These are phyloP conservation scores for Annona squamosa DNA, from an alignment of 164 flowering plant species.

Conservation along the genomic window DNA sequence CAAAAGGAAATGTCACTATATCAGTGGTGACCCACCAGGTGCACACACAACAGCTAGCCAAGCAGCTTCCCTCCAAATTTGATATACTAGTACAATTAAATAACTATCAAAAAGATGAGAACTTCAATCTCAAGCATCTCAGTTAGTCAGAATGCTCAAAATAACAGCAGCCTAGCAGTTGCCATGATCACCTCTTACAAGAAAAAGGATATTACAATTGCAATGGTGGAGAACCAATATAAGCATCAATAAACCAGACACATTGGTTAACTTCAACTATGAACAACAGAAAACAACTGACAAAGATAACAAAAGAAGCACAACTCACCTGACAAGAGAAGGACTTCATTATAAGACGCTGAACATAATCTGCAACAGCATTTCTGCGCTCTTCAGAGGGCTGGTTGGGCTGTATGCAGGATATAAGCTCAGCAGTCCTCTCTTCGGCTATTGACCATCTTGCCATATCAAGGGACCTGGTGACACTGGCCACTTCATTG, in stretches of 20 bases:
- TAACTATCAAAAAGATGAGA: background rate
- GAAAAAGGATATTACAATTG: background rate
- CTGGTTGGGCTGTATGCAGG: slow-evolving; percentile 83
- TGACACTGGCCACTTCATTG: slow-evolving; percentile 44
- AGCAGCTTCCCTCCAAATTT: background rate
- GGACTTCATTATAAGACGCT: slow-evolving; percentile 69
- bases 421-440: slow-evolving; percentile 82
- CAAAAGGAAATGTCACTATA: too few species aligned
- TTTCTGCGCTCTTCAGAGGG: slow-evolving; percentile 78
- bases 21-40: background rate
- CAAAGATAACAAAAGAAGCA: background rate
- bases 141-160: background rate
- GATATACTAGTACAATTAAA: too few species aligned
- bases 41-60: background rate
- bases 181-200: background rate
- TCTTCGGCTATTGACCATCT: slow-evolving; percentile 87
- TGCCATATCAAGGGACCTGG: slow-evolving; percentile 50
- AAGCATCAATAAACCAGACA: background rate
- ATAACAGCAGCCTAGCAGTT: background rate
- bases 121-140: background rate
- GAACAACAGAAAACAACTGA: background rate
- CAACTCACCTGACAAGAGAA: slow-evolving; percentile 76
- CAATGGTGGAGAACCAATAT: background rate
- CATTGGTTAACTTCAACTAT: background rate
- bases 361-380: slow-evolving; percentile 92